Evolutionary conservation across 139 green algal species (phyloP).

Genomic region (Volvox africanus): DNA sequence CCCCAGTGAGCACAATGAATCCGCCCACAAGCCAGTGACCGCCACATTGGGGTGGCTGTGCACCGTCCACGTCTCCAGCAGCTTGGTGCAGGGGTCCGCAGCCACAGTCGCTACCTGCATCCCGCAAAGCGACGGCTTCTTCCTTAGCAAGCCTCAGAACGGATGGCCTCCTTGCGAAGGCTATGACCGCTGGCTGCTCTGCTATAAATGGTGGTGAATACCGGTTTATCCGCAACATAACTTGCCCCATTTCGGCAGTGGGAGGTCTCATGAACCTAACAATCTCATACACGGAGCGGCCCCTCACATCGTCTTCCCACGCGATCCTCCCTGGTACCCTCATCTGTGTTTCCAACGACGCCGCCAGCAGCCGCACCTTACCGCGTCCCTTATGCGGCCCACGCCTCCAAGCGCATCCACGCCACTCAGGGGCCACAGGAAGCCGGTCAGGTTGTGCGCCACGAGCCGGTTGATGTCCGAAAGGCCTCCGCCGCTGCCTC

Average conservation of each 20-base stretch:
- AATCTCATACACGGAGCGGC: too few relatives aligned
- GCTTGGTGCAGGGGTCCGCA: constrained; percentile 58
- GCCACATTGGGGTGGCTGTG: background rate
- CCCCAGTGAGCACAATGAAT: constrained; percentile 14
- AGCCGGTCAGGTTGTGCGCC: constrained; percentile 38
- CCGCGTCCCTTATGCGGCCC: constrained; percentile 57
- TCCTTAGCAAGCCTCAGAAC: too few relatives aligned
- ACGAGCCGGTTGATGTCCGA: constrained; percentile 47
- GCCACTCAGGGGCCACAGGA: constrained; percentile 56
- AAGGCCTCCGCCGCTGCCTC: constrained; percentile 12
- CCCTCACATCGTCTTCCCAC: too few relatives aligned
- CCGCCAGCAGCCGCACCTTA: constrained; percentile 9
- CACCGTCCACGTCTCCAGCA: constrained; percentile 57
- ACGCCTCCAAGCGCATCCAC: constrained; percentile 32
- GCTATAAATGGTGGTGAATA: too few relatives aligned
- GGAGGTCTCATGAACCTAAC: too few relatives aligned
- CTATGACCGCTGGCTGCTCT: too few relatives aligned
- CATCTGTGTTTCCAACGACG: background rate
- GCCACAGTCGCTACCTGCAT: constrained; percentile 52
- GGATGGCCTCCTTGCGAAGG: too few relatives aligned
- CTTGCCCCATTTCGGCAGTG: too few relatives aligned
- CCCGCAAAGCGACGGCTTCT: too few relatives aligned
- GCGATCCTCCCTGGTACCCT: too few relatives aligned
- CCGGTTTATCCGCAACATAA: too few relatives aligned
- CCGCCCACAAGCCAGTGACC: constrained; percentile 14